Conservation (phyloP, 2,329 filamentous ascomycete species). For the Verticillium zaregamsianum region DNA sequence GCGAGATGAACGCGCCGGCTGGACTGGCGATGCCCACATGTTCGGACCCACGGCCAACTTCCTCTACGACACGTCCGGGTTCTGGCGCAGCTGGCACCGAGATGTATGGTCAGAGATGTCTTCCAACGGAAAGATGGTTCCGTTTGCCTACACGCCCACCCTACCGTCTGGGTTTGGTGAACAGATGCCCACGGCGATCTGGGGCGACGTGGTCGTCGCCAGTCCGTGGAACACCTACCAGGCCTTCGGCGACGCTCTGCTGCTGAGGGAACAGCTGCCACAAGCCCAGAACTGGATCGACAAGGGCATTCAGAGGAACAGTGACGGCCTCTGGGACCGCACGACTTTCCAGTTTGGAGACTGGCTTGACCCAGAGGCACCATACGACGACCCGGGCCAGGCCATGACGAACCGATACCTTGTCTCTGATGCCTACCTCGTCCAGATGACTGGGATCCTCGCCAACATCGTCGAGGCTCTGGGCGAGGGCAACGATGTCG, state of each 20-base stretch:
- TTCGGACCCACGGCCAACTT: conserved; percentile 49
- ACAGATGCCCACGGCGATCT: conserved; percentile 24
- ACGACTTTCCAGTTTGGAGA: conserved; percentile 35
- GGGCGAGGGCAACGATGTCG: conserved; percentile 18
- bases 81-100: conserved; percentile 45
- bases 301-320: conserved; percentile 26
- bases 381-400: conserved; percentile 30
- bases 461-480: conserved; percentile 28
- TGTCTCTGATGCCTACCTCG: conserved; percentile 43
- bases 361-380: conserved; percentile 44
- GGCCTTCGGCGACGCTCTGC: conserved; percentile 28
- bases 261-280: conserved; percentile 32
- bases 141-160: conserved; percentile 22
- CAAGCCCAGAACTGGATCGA: conserved; percentile 37
- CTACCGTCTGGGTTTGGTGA: conserved; percentile 15
- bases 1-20: conserved; percentile 49
- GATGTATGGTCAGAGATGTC: conserved; percentile 36
- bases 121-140: conserved; percentile 15
- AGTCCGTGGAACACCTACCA: conserved; percentile 36
- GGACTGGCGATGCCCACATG: conserved; percentile 47
- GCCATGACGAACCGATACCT: conserved; percentile 34
- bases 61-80: conserved; percentile 47
- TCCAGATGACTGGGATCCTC: conserved; percentile 35
- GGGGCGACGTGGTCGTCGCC: conserved; percentile 38
- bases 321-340: conserved; percentile 34